Base-by-base conservation (phyloP, 495 filamentous ascomycete species). In the Chaetomium tenue region DNA sequence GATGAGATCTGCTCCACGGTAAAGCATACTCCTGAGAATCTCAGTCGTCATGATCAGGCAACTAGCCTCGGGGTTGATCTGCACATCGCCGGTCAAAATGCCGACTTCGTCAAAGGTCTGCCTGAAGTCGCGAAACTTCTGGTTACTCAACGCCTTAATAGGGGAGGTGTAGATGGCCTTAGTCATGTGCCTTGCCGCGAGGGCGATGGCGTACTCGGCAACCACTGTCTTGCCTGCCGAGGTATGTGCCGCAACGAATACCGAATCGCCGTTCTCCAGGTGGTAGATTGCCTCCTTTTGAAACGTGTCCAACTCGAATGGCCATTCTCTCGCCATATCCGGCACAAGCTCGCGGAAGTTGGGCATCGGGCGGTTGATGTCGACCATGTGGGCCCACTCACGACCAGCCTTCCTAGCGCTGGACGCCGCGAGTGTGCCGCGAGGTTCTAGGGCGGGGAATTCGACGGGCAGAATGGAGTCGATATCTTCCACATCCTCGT, bases 1-100 rank as follows among this genome's bases (percentile, higher is more conserved):
- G 60, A 98, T 96, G 5, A 98, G 81, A 76, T 98, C 94, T 18
- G 95, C 94, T 52, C 94, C 94, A 63, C 94, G 86, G 73, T 98
- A 98, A 40, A 98, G 84, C 94, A 98, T 98, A 80, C 94, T 98
- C 48, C 94, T 86, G 60, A 98, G 75, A 78, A 98, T 98, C 71
- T 98, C 94, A 5, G 94, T 98, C 2, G 94, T 98, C 94, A 98
- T 98, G 73, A 98, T 98, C 46, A 98, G 80, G 75, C 94, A 98
- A 74, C 93, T 97, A 25, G 95, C 94, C 77, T 98, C 94, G 0
- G 95, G 92, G 63, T 95, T 92, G 72, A 98, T 98, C 75, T 98
- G 94, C 18, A 98, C 95, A 79, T 98, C 94, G 30, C 94, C 94
- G 0, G 94, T 98, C 63, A 98, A 75, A 70, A 98, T 98, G 40